Conservation (phyloP, 2,329 filamentous ascomycete genomes). For the Epicoccum nigrum region DNA sequence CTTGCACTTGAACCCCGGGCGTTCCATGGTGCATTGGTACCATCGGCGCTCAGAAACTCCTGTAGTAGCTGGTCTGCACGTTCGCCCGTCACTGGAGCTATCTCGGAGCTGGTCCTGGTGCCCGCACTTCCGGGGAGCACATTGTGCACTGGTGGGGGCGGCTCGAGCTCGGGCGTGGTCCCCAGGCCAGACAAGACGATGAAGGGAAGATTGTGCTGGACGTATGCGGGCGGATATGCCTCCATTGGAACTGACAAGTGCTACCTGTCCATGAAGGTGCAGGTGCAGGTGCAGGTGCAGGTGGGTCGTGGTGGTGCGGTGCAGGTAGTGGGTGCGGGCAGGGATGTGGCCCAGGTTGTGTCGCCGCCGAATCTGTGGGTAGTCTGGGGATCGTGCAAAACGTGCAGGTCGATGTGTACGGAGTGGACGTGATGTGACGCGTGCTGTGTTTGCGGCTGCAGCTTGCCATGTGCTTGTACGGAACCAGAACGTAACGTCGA, state of each 20-base stretch:
- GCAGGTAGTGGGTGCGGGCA: constrained; percentile 17
- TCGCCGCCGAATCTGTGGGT: background rate
- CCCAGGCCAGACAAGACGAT: constrained; percentile 79
- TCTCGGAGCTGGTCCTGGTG: constrained; percentile 71
- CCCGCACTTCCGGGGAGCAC: constrained; percentile 54
- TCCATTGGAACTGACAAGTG: constrained; percentile 64
- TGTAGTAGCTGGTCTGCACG: constrained; percentile 69
- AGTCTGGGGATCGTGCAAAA: background rate
- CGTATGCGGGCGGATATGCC: constrained; percentile 77
- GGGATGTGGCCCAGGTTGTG: constrained; percentile 1
- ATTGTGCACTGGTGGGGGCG: constrained; percentile 54
- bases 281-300: constrained; percentile 5
- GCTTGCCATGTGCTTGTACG: constrained; percentile 14
- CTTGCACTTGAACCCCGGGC: constrained; percentile 57
- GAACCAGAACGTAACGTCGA: no score
- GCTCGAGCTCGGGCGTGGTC: constrained; percentile 33
- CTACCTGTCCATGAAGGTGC: constrained; percentile 39
- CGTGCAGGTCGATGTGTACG: no score
- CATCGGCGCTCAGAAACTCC: constrained; percentile 71
- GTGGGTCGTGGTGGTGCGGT: no score
- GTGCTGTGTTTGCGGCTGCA: constrained; percentile 8
- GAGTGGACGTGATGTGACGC: background rate
- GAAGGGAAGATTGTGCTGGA: constrained; percentile 86
- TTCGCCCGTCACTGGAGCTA: constrained; percentile 68
- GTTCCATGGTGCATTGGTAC: constrained; percentile 70